phyloP scores from a whole-genome alignment of 148 eudicot genomes.

The Nepenthes mirabilis region DNA sequence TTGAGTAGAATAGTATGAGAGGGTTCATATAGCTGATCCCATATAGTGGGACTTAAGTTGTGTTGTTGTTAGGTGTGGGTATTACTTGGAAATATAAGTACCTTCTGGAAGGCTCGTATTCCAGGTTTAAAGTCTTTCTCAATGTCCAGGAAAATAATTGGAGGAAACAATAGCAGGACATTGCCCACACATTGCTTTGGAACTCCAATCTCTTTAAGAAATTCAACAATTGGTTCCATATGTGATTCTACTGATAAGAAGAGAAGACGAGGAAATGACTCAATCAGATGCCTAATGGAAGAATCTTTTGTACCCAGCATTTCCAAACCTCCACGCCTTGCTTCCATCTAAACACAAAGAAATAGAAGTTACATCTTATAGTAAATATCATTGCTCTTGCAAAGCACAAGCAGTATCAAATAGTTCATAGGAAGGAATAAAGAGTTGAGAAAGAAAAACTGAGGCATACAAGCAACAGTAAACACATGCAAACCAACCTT shows the following conservation, averaged over 20 bases:
- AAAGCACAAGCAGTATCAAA: too few species aligned
- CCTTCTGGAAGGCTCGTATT: slow-evolving; percentile 46
- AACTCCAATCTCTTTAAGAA: slow-evolving; percentile 50
- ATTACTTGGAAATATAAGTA: slow-evolving; percentile 11
- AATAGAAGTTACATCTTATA: slow-evolving; percentile 2
- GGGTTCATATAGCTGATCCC: background rate
- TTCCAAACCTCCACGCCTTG: slow-evolving; percentile 84
- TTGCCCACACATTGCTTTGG: slow-evolving; percentile 34
- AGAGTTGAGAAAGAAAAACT: too few species aligned
- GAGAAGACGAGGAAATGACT: slow-evolving; percentile 86
- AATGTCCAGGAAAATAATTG: slow-evolving; percentile 44
- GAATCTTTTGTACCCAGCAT: slow-evolving; percentile 46
- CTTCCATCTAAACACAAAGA: slow-evolving; percentile 46
- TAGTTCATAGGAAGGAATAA: background rate
- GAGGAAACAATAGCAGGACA: slow-evolving; percentile 60
- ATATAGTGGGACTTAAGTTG: too few species aligned
- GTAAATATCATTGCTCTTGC: background rate
- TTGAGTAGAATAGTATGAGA: background rate
- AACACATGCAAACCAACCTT: slow-evolving; percentile 31
- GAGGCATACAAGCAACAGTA: background rate
- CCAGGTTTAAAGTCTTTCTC: slow-evolving; percentile 36
- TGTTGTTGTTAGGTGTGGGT: too few species aligned
- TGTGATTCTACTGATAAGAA: slow-evolving; percentile 42
- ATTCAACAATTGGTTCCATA: slow-evolving; percentile 34
- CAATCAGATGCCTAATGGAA: slow-evolving; percentile 54